Evolutionary conservation across 140 eudicot genomes (phyloP), one percentile per base, ranked within the genome.

Genomic region (Bidens hawaiensis): DNA sequence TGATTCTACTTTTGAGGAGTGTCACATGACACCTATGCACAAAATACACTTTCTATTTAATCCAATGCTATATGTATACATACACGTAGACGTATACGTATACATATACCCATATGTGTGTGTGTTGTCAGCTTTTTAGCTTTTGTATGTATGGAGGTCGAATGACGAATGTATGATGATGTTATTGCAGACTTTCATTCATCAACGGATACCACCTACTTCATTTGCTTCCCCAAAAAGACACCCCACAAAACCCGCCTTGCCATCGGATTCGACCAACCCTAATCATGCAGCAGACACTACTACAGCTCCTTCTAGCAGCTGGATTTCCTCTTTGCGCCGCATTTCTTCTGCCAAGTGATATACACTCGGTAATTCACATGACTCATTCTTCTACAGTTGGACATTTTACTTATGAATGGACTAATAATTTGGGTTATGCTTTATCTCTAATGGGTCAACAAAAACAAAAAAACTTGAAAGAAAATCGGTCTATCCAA

Each of bases 231-330:
- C 48, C 53, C 69, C 87, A 13, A 83, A 80, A 60, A 82, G 82
- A 65, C 74, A 77, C 74, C 53, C 75, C 62, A 50, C 90, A 57
- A 87, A 82, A 58, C 82, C 94, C 64, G 76, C 72, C 15, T 38
- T 71, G 64, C 83, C 89, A 11, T 33, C 83, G 28, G 95, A 81
- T 56, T 70, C 74, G n/a, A 31, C 85, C 59, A 80, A 71, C 70
- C 73, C 83, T 59, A 76, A 72, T 66, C 82, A 58, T 62, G 94
- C 83, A 15, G 21, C 49, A 25, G 87, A 82, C 14, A 81, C 42
- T 21, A 46, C 71, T 3, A 43, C 49, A 18, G 95, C 82, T 71
- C 85, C 86, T 62, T 81, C 95, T 46, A 82, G 90, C 77, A 82
- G 76, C n/a, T n/a, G n/a, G n/a, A n/a, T n/a, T n/a, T n/a, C n/a